Percentiles rank a stretch among this genome's conserved stretches.
Conservation (phyloP, 805 yeast genomes). For the Wickerhamomyces hampshirensis region DNA sequence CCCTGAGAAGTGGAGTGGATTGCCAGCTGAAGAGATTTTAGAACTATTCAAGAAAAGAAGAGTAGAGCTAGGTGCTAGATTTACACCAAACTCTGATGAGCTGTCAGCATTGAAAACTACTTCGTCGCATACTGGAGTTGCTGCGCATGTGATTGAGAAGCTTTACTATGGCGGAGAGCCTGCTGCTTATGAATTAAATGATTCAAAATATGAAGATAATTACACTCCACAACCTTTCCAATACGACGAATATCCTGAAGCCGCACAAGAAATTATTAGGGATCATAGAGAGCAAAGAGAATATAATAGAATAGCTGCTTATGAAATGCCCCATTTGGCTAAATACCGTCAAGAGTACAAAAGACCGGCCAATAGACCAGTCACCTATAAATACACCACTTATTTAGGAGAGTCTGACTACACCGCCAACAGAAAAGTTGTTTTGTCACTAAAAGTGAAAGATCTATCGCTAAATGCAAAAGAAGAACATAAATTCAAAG, state of each 20-base stretch:
- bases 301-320: constrained; percentile 80
- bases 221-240: constrained; percentile 39
- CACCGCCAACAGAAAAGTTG: constrained; percentile 61
- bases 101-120: constrained; percentile 52
- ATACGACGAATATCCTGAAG: constrained; percentile 61
- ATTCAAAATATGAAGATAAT: constrained; percentile 30
- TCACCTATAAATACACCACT: constrained; percentile 66
- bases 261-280: constrained; percentile 66
- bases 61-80: constrained; percentile 45
- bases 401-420: constrained; percentile 64
- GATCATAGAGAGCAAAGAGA: constrained; percentile 73
- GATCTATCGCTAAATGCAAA: constrained; percentile 48
- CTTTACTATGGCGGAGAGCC: constrained; percentile 38
- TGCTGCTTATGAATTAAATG: constrained; percentile 35
- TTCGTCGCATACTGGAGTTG: constrained; percentile 36
- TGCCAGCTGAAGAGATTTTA: constrained; percentile 59
- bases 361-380: constrained; percentile 45
- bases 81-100: constrained; percentile 47
- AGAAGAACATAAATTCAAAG: constrained; percentile 68
- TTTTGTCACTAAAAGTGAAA: constrained; percentile 45
- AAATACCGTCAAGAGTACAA: constrained; percentile 68
- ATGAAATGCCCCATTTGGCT: constrained; percentile 81
- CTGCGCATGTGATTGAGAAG: constrained; percentile 27
- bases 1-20: constrained; percentile 68
- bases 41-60: constrained; percentile 58